These are phyloP conservation scores for Claviceps pazoutovae DNA, from an alignment of 2,329 filamentous ascomycete genomes.

Conservation along the genomic window DNA sequence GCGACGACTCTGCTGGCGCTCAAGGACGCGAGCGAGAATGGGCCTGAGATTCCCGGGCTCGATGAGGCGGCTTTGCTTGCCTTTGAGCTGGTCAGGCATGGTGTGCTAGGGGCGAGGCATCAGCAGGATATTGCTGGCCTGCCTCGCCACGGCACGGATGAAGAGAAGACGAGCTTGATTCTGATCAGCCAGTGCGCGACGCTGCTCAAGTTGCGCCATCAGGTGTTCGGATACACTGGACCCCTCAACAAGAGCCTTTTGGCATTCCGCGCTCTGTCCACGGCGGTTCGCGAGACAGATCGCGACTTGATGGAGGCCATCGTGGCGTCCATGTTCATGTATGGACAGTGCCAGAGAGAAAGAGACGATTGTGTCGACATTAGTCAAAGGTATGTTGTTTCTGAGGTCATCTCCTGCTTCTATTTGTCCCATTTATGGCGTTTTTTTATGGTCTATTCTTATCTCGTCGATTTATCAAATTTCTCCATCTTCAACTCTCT, in stretches of 20 bases:
- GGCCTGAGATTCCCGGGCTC: constrained; percentile 33
- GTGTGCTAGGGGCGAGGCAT: constrained; percentile 59
- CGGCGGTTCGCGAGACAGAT: constrained; percentile 62
- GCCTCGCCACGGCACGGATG: constrained; percentile 44
- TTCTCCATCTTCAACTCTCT: background rate
- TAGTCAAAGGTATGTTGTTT: constrained; percentile 49
- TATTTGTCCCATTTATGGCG: background rate
- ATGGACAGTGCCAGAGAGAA: constrained; percentile 61
- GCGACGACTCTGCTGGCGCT: constrained; percentile 53
- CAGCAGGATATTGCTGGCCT: constrained; percentile 41
- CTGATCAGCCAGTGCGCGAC: constrained; percentile 79
- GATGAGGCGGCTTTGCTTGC: constrained; percentile 73
- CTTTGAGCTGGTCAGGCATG: constrained; percentile 70
- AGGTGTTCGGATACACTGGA: constrained; percentile 81
- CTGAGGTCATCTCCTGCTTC: too few species aligned
- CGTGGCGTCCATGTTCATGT: constrained; percentile 65
- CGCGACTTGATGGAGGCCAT: constrained; percentile 77
- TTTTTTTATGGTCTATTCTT: background rate
- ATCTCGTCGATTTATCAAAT: background rate
- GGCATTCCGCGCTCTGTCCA: constrained; percentile 71
- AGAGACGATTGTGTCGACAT: constrained; percentile 54
- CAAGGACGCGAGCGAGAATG: constrained; percentile 34
- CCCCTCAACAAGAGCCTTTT: constrained; percentile 83
- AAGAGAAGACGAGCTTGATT: constrained; percentile 64
- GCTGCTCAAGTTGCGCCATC: constrained; percentile 68